A percentile compares a stretch with the other conserved stretches of the same genome.
Evolutionary conservation across 2,329 filamentous ascomycete genomes (phyloP).

Genomic region (Neonectria sp.): DNA sequence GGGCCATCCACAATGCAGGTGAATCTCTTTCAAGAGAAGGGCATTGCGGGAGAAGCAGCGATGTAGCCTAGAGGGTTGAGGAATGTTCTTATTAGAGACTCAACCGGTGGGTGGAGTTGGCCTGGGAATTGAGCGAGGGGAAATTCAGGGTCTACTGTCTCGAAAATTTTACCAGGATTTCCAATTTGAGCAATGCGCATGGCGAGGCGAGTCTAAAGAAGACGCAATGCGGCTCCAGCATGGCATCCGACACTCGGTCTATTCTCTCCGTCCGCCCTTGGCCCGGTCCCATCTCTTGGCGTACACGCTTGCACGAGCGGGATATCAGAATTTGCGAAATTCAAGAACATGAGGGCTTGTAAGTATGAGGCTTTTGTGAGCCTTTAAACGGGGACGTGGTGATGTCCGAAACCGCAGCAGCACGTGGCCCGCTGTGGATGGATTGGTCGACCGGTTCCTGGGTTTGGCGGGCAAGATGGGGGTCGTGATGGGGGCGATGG

Average conservation of each 20-base stretch:
- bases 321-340: not conserved
- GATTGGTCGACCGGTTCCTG: conserved; percentile 4
- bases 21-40: not conserved
- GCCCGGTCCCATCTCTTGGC: not conserved
- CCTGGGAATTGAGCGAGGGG: not conserved
- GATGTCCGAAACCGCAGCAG: conserved; percentile 25
- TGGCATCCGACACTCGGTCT: not conserved
- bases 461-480: conserved; percentile 20
- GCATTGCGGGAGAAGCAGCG: too few species aligned
- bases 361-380: conserved; percentile 12
- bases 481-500: conserved; percentile 38
- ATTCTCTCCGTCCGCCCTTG: not conserved
- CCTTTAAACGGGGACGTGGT: conserved; percentile 2
- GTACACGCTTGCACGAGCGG: conserved; percentile 7
- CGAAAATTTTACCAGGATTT: not conserved
- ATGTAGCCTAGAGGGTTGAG: not conserved
- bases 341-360: not conserved
- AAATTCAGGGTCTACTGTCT: not conserved
- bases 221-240: conserved; percentile 4
- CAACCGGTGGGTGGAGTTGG: not conserved
- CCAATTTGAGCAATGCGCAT: not conserved
- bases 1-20: not conserved
- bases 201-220: not conserved
- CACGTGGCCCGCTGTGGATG: conserved; percentile 21
- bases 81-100: not conserved